Evolutionary conservation across 2,329 filamentous ascomycete species (phyloP).

Genomic region (Fusarium zealandicum): DNA sequence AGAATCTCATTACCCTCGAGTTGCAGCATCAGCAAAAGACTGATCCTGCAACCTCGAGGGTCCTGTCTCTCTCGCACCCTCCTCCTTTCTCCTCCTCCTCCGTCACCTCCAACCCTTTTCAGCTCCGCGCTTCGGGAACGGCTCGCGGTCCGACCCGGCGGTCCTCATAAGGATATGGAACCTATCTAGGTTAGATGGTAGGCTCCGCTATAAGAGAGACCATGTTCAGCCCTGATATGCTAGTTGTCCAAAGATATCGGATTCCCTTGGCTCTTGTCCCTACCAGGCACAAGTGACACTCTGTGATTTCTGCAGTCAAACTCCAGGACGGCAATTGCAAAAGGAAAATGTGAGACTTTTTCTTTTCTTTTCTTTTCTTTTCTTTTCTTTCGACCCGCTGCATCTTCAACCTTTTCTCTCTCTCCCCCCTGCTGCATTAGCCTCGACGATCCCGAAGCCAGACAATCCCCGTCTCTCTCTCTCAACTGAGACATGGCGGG

Average conservation of each 20-base stretch:
- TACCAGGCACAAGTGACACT: background rate
- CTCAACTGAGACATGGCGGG: constrained; percentile 26
- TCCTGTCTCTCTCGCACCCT: background rate
- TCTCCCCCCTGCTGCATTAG: constrained; percentile 13
- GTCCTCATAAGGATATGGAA: too few species aligned
- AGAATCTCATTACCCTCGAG: too few species aligned
- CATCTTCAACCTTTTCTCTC: background rate
- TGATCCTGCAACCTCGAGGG: background rate
- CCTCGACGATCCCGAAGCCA: constrained; percentile 24
- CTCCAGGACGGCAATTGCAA: background rate
- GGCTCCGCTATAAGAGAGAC: background rate
- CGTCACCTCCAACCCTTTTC: background rate
- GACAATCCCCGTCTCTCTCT: background rate
- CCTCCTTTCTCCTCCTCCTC: background rate
- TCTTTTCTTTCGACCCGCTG: background rate
- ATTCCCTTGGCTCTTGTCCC: too few species aligned
- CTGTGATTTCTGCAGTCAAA: constrained; percentile 3
- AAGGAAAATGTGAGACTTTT: background rate
- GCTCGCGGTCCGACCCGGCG: constrained; percentile 11
- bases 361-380: background rate
- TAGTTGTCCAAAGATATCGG: too few species aligned
- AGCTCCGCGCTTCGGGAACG: background rate
- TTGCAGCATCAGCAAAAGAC: too few species aligned
- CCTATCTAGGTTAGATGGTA: too few species aligned
- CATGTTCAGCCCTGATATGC: too few species aligned